Evolutionary conservation across 129 eudicot genomes (phyloP), one percentile per base, ranked within the genome.

Genomic region (Oenanthe sinensis): DNA sequence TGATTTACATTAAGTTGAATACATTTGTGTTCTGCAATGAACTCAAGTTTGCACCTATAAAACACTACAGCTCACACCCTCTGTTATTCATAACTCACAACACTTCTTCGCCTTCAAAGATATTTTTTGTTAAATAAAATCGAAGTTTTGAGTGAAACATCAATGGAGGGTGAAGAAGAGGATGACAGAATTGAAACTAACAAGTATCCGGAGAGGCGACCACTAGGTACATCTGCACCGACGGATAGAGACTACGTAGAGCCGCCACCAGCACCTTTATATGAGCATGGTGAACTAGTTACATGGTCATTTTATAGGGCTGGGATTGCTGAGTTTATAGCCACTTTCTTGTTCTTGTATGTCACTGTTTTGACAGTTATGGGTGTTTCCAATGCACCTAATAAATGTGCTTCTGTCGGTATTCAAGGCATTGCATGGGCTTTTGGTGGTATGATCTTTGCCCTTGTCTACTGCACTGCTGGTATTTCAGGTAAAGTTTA

Each of bases 381-480:
- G 93, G 98, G 98, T 26, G 90, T 87, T 26, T 77, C 60, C 5
- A 84, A 83, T 15, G 80, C 91, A 44, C 83, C 85, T 5, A 83
- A 76, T 24, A 88, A 83, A 85, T 93, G 98, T 81, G 91, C 96
- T 26, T 86, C 97, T 22, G 98, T 91, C 67, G 98, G 76, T 8
- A 73, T 93, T 80, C 98, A 90, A 82, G 98, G 98, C 7, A 90
- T 93, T 85, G 98, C 98, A 79, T 93, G 98, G 98, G 96, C 96
- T 77, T 93, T 93, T 85, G 98, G 98, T 83, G 97, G 97, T 63
- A 91, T 93, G 97, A 93, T 93, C 86, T 93, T 93, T 85, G 97
- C 96, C 54, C 97, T 91, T 77, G 96, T 93, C 72, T 93, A 93
- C 90, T 93, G 76, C 55, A 73, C 76, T 44, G 76, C 55, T 44